These are phyloP conservation scores for Pleurotus djamor DNA, from an alignment of 768 basidiomycete species.

Conservation along the genomic window DNA sequence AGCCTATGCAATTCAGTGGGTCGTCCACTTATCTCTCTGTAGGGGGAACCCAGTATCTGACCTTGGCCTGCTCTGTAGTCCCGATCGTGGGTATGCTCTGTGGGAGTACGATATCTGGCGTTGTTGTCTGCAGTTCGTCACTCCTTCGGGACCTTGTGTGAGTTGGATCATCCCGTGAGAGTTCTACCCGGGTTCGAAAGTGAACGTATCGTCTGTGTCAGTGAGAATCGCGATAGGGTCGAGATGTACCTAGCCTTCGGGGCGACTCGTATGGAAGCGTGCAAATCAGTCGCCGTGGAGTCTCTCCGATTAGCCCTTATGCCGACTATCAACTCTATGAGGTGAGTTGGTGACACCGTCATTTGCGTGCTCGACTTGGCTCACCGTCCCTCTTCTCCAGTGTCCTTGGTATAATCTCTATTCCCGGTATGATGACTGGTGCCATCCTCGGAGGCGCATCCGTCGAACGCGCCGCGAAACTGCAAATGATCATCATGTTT, in stretches of 20 bases:
- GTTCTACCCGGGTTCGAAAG: not conserved
- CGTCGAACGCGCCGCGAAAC: constrained; percentile 79
- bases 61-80: constrained; percentile 36
- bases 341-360: constrained; percentile 34
- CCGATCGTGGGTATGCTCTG: constrained; percentile 87
- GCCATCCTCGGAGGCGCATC: constrained; percentile 86
- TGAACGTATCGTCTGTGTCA: constrained; percentile 21
- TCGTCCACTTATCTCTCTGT: not conserved
- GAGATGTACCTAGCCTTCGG: constrained; percentile 88
- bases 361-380: not conserved
- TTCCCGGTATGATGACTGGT: constrained; percentile 91
- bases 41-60: not conserved
- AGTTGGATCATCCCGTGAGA: constrained; percentile 12
- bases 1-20: constrained; percentile 77
- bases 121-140: constrained; percentile 67
- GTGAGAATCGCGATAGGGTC: constrained; percentile 82
- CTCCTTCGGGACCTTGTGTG: constrained; percentile 78
- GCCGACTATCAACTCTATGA: constrained; percentile 87
- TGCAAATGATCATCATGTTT: constrained; percentile 95
- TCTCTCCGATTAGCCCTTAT: constrained; percentile 76
- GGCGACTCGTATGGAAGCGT: constrained; percentile 82
- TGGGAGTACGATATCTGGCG: constrained; percentile 72
- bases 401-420: constrained; percentile 73
- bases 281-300: constrained; percentile 73
- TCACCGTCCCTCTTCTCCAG: constrained; percentile 28